phyloP scores from a whole-genome alignment of 345 rosid species.

The Rhizophora apiculata region DNA sequence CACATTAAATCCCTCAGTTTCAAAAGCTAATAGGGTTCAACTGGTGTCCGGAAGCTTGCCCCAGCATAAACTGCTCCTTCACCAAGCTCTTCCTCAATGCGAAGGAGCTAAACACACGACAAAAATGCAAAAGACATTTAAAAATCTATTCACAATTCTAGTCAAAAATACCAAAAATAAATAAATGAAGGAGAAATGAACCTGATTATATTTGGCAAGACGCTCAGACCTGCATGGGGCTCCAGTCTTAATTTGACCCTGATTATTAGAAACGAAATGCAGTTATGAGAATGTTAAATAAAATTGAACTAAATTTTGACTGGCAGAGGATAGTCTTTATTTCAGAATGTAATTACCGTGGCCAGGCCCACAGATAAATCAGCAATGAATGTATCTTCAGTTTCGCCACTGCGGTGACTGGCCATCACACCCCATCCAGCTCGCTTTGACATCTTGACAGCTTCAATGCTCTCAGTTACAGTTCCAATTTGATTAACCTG shows the following conservation, averaged over 20 bases:
- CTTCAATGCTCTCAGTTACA: constrained; percentile 55
- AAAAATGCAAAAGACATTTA: neutral
- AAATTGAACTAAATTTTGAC: neutral
- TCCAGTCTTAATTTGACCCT: constrained; percentile 69
- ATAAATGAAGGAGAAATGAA: neutral
- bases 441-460: constrained; percentile 47
- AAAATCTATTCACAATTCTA: neutral
- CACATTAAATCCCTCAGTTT: neutral
- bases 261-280: constrained; percentile 11
- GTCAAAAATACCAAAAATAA: neutral
- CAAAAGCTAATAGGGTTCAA: constrained; percentile 67
- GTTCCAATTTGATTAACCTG: constrained; percentile 60
- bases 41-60: constrained; percentile 74
- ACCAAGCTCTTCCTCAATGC: constrained; percentile 95
- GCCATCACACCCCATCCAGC: constrained; percentile 64
- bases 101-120: constrained; percentile 51
- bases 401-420: constrained; percentile 58
- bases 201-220: constrained; percentile 75
- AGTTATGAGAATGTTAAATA: neutral
- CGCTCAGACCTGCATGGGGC: constrained; percentile 77
- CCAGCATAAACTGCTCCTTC: constrained; percentile 83
- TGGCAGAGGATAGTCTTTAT: too few relatives aligned
- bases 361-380: constrained; percentile 55
- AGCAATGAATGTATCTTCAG: constrained; percentile 60
- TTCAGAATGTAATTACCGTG: constrained; percentile 30